These are phyloP conservation scores for Gentiana straminea DNA, from an alignment of 257 asterid species.

Conservation along the genomic window DNA sequence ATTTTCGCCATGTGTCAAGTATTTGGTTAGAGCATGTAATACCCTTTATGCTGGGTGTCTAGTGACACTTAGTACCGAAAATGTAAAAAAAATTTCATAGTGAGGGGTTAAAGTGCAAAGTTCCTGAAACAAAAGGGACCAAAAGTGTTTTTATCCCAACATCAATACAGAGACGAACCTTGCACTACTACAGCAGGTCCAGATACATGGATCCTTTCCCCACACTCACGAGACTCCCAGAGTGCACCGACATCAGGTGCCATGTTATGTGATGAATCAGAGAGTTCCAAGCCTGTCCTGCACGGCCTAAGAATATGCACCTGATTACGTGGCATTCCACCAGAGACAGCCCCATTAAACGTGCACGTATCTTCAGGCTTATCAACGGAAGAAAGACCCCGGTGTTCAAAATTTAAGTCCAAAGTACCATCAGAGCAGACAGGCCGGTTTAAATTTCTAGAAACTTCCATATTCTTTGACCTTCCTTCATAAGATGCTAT, in stretches of 20 bases:
- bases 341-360: constrained; percentile 20
- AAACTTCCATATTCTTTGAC: constrained; percentile 1
- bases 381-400: constrained; percentile 20
- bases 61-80: too few species aligned
- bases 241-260: constrained; percentile 24
- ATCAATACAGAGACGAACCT: constrained; percentile 37
- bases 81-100: too few species aligned
- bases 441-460: constrained; percentile 19
- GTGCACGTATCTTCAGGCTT: constrained; percentile 7
- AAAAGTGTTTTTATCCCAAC: too few species aligned
- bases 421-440: constrained; percentile 15
- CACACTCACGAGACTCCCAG: constrained; percentile 26
- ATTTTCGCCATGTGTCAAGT: too few species aligned
- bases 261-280: constrained; percentile 23
- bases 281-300: constrained; percentile 28
- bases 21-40: too few species aligned
- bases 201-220: constrained; percentile 17
- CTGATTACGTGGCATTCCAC: constrained; percentile 21
- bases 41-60: too few species aligned
- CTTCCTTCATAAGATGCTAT: constrained; percentile 17
- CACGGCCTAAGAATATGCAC: constrained; percentile 42
- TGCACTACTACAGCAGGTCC: constrained; percentile 17
- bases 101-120: too few species aligned
- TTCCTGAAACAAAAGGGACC: too few species aligned
- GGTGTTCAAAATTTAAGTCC: constrained; percentile 26